Evolutionary conservation across 2,329 filamentous ascomycete genomes (phyloP), one percentile per base, ranked within the genome.

Genomic region (Thielaviopsis populi): DNA sequence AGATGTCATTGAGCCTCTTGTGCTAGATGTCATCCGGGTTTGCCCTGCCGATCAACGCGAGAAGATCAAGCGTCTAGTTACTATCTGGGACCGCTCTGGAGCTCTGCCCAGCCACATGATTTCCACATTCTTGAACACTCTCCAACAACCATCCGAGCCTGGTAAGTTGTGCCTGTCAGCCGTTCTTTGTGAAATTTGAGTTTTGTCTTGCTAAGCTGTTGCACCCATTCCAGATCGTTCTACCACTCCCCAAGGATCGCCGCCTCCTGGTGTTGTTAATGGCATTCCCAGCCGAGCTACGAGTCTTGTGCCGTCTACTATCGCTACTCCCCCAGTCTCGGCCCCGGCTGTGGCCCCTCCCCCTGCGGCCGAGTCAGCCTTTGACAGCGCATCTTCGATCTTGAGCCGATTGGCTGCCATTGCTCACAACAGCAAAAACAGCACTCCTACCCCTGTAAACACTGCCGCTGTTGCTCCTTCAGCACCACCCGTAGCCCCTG

Each of bases 81-180:
- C 96, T 73, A 99, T 99, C 69, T 99, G 94, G 94, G 91, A 96
- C 73, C 94, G 94, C 72, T 90, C 89, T 68, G 86, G 88, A 72
- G 97, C 91, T 24, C 97, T 99, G 74, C 91, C 94, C 30, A 73
- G 80, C 50, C 75, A 85, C 63, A 86, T 96, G 83, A 83, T 99
- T 70, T 79, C 80, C 67, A 83, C 83, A 43, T 95, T 95, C 80
- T 92, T 90, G 76, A 81, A 89, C 72, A 91, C 89, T 74, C 74
- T 95, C 70, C 86, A 80, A 68, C 79, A 83, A 66, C 77, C 81
- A 60, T 72, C 78, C 66, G 74, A 78, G 69, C 78, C 81, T 72
- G 84, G 87, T 91, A 89, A 79, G 86, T 78, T 69, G 48, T n/a
- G 6, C 37, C 24, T 33, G 17, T 43, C 22, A 19, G 33, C 22